phyloP scores from a whole-genome alignment of 2,329 filamentous ascomycete genomes.

The Calonectria leucothoes region DNA sequence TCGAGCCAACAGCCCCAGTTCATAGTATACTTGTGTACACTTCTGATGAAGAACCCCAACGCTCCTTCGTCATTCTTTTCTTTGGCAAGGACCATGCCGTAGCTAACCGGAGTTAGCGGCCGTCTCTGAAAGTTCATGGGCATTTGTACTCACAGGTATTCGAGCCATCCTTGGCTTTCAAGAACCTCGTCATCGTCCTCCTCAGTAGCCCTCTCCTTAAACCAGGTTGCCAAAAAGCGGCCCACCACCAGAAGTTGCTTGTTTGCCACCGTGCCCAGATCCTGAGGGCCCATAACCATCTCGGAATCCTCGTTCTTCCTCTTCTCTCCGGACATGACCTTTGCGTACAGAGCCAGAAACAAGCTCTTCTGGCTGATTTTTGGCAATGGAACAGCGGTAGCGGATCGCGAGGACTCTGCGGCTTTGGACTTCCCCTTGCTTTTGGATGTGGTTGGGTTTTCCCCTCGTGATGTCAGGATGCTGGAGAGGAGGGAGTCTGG shows the following conservation, averaged over 20 bases:
- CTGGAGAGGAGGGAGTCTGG: conserved; percentile 82
- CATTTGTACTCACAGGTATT: conserved; percentile 73
- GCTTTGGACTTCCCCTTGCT: conserved; percentile 70
- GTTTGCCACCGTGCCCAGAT: conserved; percentile 86
- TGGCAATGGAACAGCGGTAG: conserved; percentile 54
- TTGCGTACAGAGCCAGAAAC: conserved; percentile 92
- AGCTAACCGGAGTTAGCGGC: conserved; percentile 56
- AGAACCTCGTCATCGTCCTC: conserved; percentile 69
- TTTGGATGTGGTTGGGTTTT: conserved; percentile 56
- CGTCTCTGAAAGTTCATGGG: too few species aligned
- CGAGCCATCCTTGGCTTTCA: conserved; percentile 89
- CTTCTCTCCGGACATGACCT: conserved; percentile 94
- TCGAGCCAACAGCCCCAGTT: conserved; percentile 99
- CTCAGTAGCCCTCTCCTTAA: conserved; percentile 71
- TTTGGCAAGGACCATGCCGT: conserved; percentile 90
- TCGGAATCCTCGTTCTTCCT: conserved; percentile 96
- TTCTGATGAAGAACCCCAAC: conserved; percentile 86
- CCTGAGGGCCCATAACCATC: conserved; percentile 94
- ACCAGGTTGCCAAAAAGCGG: conserved; percentile 83
- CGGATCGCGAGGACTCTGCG: conserved; percentile 32
- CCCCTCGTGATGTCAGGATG: conserved; percentile 64
- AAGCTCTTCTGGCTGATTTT: conserved; percentile 88
- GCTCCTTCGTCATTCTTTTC: conserved; percentile 90
- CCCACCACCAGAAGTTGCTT: conserved; percentile 84
- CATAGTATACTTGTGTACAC: conserved; percentile 90